Percentiles rank a stretch among this genome's conserved stretches.
Evolutionary conservation across 2,329 filamentous ascomycete genomes (phyloP).

Genomic region (Colletotrichum spaethianum): DNA sequence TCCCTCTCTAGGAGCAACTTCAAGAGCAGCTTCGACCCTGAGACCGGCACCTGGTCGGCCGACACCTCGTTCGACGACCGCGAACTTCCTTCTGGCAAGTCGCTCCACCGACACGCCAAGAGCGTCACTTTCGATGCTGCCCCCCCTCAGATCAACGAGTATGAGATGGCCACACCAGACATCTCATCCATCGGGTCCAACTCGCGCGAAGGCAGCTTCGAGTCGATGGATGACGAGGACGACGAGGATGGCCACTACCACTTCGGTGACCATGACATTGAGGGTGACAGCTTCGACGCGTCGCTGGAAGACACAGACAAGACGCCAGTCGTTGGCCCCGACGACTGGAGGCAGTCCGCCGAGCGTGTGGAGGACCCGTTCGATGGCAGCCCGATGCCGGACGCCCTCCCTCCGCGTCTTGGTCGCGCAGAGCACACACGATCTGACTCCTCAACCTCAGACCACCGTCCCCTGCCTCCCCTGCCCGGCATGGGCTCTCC

Average conservation of each 20-base stretch:
- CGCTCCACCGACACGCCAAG: conserved; percentile 88
- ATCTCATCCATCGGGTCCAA: conserved; percentile 92
- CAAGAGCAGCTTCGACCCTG: conserved; percentile 78
- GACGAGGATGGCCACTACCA: conserved; percentile 61
- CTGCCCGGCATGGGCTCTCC: conserved; percentile 75
- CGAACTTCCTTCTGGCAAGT: conserved; percentile 74
- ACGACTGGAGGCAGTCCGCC: conserved; percentile 85
- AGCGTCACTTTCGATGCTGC: conserved; percentile 97
- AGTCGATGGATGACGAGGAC: conserved; percentile 83
- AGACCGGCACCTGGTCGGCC: conserved; percentile 77
- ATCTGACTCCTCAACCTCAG: conserved; percentile 79
- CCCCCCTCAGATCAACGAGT: conserved; percentile 95
- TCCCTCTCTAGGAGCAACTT: conserved; percentile 81
- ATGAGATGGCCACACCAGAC: conserved; percentile 97
- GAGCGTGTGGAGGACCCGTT: conserved; percentile 74
- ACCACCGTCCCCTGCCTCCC: conserved; percentile 88
- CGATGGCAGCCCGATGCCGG: conserved; percentile 78
- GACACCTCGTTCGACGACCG: conserved; percentile 72
- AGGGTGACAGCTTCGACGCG: conserved; percentile 94
- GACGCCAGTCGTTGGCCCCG: conserved; percentile 96
- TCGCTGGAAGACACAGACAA: conserved; percentile 97
- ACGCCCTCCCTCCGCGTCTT: conserved; percentile 58
- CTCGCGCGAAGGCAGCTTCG: conserved; percentile 93
- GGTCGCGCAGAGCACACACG: conserved; percentile 71
- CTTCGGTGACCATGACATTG: conserved; percentile 70